These are phyloP conservation scores for Actinidia arguta DNA, from an alignment of 179 eudicot species.

Conservation along the genomic window DNA sequence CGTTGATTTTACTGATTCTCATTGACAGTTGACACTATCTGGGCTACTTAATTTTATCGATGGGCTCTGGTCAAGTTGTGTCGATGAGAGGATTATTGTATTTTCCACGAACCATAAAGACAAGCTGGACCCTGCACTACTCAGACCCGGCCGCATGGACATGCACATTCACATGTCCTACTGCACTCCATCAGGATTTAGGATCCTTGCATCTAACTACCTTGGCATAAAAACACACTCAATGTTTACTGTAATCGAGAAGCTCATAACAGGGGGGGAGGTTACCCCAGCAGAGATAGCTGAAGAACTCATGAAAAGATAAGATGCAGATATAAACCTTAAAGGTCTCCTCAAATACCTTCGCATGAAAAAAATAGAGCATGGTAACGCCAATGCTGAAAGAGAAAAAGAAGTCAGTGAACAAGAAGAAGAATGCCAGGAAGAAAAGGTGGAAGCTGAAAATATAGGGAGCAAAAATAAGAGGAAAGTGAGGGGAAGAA, in stretches of 20 bases:
- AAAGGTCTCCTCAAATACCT: constrained; percentile 37
- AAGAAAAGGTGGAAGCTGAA: not conserved
- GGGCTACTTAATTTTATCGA: constrained; percentile 51
- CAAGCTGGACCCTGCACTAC: constrained; percentile 49
- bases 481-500: constrained; percentile 2
- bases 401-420: constrained; percentile 4
- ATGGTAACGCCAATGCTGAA: constrained; percentile 2
- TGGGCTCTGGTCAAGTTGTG: constrained; percentile 63
- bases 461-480: constrained; percentile 16
- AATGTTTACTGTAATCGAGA: constrained; percentile 31
- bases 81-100: constrained; percentile 53
- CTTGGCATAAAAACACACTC: constrained; percentile 32
- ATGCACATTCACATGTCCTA: constrained; percentile 61
- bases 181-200: constrained; percentile 43
- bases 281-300: constrained; percentile 54
- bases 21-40: constrained; percentile 40
- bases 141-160: constrained; percentile 60
- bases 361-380: constrained; percentile 18
- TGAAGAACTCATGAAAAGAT: constrained; percentile 49
- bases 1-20: not conserved
- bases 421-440: not conserved
- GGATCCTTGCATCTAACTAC: constrained; percentile 44
- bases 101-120: constrained; percentile 57
- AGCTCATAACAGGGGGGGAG: constrained; percentile 29
- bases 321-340: constrained; percentile 36